phyloP scores from a whole-genome alignment of 129 eudicot species.

The Rutidosis leptorrhynchoides region DNA sequence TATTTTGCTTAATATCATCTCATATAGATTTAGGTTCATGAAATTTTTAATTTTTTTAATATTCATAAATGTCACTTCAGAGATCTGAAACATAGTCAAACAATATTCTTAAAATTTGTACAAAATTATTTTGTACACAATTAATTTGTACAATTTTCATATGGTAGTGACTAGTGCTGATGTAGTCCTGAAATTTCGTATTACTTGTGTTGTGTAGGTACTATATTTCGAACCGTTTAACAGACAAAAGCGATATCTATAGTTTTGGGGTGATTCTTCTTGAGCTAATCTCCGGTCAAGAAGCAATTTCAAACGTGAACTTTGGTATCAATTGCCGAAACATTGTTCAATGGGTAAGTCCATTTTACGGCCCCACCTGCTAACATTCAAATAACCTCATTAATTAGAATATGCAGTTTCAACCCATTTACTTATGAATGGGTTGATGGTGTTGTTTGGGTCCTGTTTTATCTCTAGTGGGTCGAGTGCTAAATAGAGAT shows the following conservation, averaged over 20 bases:
- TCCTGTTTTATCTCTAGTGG: background rate
- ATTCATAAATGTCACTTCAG: background rate
- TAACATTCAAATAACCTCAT: no score
- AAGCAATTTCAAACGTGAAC: conserved; percentile 87
- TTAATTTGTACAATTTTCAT: background rate
- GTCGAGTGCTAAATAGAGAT: conserved; percentile 5
- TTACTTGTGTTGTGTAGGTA: conserved; percentile 54
- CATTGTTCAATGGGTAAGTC: conserved; percentile 96
- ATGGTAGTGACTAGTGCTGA: background rate
- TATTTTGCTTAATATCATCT: conserved; percentile 10
- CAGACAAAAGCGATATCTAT: conserved; percentile 91
- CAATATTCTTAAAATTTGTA: background rate
- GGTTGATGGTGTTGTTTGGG: background rate
- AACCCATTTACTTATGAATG: background rate
- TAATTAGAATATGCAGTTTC: no score
- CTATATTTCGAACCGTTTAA: conserved; percentile 91
- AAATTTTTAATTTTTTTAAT: background rate
- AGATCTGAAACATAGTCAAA: background rate
- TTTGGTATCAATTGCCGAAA: conserved; percentile 88
- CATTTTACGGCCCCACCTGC: background rate
- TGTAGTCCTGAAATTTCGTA: conserved; percentile 5
- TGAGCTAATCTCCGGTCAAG: conserved; percentile 97
- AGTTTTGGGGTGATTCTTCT: conserved; percentile 96
- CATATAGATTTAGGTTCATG: background rate
- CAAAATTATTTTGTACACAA: no score